These are phyloP conservation scores for Citrus unshiu DNA, from an alignment of 345 rosid species.

Conservation along the genomic window DNA sequence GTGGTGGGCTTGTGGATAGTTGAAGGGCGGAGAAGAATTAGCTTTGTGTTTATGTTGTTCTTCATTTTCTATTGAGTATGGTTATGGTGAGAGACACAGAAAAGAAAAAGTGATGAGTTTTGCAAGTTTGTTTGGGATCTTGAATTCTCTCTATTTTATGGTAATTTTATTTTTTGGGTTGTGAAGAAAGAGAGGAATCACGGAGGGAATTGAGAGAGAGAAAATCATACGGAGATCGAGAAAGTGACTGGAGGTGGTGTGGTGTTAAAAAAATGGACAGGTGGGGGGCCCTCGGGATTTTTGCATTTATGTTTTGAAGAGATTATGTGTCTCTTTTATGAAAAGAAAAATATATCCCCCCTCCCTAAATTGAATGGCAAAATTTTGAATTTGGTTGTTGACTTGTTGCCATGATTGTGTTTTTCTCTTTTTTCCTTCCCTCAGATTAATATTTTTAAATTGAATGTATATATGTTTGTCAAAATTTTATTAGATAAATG, in stretches of 20 bases:
- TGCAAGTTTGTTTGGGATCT: background rate
- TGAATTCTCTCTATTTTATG: background rate
- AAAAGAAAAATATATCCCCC: too few relatives aligned
- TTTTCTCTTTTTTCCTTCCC: too few relatives aligned
- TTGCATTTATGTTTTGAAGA: background rate
- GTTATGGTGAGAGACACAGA: background rate
- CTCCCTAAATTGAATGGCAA: background rate
- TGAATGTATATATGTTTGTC: too few relatives aligned
- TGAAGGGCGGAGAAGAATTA: conserved; percentile 72
- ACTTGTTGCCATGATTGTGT: background rate
- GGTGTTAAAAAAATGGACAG: background rate
- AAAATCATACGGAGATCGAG: background rate
- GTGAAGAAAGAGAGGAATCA: conserved; percentile 21
- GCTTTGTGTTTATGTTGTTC: conserved; percentile 54
- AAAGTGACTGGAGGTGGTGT: background rate
- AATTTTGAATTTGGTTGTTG: too few relatives aligned
- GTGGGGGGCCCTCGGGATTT: background rate
- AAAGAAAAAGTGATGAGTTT: background rate
- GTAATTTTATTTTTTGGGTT: too few relatives aligned
- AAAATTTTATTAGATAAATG: too few relatives aligned
- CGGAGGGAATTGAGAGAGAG: conserved; percentile 21
- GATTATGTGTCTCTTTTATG: background rate
- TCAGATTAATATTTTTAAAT: too few relatives aligned
- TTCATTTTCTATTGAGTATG: conserved; percentile 34
- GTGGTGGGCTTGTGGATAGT: conserved; percentile 47